A percentile compares a stretch with the other conserved stretches of the same genome.
These are phyloP conservation scores for Populus hybrid DNA, from an alignment of 441 rosid genomes.

Conservation along the genomic window DNA sequence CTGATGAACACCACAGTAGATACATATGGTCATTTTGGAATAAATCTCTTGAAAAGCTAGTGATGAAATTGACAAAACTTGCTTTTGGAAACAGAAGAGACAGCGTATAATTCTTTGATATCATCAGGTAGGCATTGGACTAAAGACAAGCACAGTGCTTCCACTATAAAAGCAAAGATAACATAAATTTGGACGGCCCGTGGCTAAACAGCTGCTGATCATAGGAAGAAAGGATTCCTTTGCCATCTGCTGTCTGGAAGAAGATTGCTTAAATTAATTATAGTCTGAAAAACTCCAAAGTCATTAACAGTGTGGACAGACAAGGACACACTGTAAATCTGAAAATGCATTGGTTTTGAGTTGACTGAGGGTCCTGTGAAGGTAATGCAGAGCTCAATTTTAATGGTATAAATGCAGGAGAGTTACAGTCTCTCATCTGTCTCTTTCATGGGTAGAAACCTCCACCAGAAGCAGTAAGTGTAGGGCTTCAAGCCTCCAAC, in stretches of 20 bases:
- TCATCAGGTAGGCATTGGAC: background rate
- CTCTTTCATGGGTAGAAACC: constrained; percentile 4
- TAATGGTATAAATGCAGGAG: background rate
- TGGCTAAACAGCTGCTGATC: background rate
- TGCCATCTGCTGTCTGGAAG: constrained; percentile 3
- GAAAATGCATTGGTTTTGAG: background rate
- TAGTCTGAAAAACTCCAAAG: background rate
- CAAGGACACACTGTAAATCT: background rate
- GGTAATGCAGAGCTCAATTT: background rate
- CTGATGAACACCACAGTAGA: background rate
- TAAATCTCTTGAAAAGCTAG: background rate
- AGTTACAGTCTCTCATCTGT: background rate
- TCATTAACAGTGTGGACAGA: background rate
- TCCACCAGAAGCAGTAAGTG: background rate
- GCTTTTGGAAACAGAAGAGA: constrained; percentile 5
- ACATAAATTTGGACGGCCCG: background rate
- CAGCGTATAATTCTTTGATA: background rate
- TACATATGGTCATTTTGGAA: background rate
- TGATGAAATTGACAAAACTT: background rate
- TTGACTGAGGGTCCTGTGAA: background rate
- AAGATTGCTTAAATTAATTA: background rate
- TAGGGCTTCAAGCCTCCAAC: background rate
- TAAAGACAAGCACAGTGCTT: constrained; percentile 23
- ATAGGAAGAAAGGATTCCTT: background rate
- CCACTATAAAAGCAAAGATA: background rate